These are phyloP conservation scores for Corylus americana DNA, from an alignment of 306 rosid species.

Conservation along the genomic window DNA sequence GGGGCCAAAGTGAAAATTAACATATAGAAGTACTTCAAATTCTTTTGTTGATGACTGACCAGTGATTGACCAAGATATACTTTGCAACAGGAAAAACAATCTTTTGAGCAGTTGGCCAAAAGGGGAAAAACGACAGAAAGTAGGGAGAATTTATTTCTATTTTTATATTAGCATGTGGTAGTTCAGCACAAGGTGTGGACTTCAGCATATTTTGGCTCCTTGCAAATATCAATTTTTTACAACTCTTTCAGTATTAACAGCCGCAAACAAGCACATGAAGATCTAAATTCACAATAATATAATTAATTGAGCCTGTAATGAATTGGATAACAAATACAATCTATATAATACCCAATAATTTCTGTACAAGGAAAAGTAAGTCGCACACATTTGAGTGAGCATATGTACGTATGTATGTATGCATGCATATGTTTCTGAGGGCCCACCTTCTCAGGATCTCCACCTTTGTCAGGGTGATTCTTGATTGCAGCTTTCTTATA, in stretches of 20 bases:
- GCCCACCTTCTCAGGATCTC: conserved; percentile 80
- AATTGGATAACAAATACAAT: neutral
- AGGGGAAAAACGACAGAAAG: neutral
- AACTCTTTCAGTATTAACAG: neutral
- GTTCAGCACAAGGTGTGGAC: neutral
- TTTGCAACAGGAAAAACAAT: neutral
- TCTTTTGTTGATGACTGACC: no score
- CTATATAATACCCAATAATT: neutral
- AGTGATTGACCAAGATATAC: no score
- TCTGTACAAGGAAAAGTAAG: neutral
- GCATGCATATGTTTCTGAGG: neutral
- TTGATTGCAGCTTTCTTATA: conserved; percentile 72
- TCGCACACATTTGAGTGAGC: neutral
- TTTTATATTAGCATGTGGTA: neutral
- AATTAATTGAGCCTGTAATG: neutral
- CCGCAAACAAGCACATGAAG: neutral
- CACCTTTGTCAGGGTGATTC: conserved; percentile 86
- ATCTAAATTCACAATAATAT: neutral
- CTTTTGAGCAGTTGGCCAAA: neutral
- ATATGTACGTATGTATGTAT: neutral
- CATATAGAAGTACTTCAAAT: no score
- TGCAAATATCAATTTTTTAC: neutral
- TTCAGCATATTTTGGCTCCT: neutral
- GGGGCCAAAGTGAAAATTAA: neutral
- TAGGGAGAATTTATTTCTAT: no score